Evolutionary conservation across 2,329 filamentous ascomycete species (phyloP), one percentile per base, ranked within the genome.

Genomic region (Sporothrix pseudoabietina): DNA sequence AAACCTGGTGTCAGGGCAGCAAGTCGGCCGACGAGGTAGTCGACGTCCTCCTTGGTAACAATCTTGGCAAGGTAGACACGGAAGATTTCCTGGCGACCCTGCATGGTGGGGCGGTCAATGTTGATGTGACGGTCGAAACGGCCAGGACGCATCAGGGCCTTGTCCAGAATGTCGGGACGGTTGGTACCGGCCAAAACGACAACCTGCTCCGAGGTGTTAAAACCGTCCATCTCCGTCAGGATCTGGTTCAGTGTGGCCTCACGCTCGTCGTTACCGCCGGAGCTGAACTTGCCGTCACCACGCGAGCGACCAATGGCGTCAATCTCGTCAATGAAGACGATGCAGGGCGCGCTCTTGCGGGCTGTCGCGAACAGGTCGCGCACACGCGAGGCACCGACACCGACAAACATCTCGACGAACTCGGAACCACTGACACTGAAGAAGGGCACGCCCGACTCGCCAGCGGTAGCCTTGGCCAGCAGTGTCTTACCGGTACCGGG

Each of bases 401-500:
- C 96, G 70, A 99, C 96, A 80, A 99, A 99, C 95, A 99, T 99
- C 84, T 99, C 96, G 44, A 99, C 95, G 80, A 99, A 99, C 81
- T 99, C 96, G 68, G 96, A 99, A 80, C 96, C 96, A 82, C 94
- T 98, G 78, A 99, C 96, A 79, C 93, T 97, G 87, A 94, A 99
- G 87, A 99, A 99, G 0, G 96, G 96, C 44, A 99, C 96, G 59
- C 92, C 92, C 35, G 96, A 98, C 84, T 99, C 96, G 80, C 96
- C 96, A 69, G 96, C 96, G 10, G 96, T 99, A 16, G 96, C 96
- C 85, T 99, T 99, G 76, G 96, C 96, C 63, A 99, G 89, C 75
- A 99, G 85, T 2, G 96, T 99, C 85, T 99, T 99, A 90, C 96
- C 96, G 66, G 96, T 99, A 86, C 96, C 96, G 2, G 96, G 96